Conservation (phyloP, 352 stramenopile genomes). For the Pythium pectinolyticum region DNA sequence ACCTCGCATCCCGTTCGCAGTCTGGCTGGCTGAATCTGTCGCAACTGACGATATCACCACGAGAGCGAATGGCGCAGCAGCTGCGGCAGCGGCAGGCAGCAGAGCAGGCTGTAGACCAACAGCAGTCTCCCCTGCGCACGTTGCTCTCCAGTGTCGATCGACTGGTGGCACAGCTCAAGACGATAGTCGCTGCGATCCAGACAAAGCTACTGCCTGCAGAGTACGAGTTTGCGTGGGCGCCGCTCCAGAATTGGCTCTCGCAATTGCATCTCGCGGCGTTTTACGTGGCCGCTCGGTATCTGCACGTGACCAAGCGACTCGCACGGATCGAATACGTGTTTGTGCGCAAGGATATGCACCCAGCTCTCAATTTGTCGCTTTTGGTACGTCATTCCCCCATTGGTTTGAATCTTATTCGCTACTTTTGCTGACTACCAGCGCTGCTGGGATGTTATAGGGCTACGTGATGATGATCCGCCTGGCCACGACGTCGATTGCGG, state of each 20-base stretch:
- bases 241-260: slow-evolving; percentile 47
- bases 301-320: slow-evolving; percentile 69
- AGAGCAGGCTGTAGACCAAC: slow-evolving; percentile 10
- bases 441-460: slow-evolving; percentile 37
- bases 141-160: slow-evolving; percentile 38
- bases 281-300: slow-evolving; percentile 74
- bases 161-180: slow-evolving; percentile 47
- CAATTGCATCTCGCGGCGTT: slow-evolving; percentile 72
- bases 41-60: slow-evolving; percentile 61
- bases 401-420: background rate
- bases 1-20: slow-evolving; percentile 62
- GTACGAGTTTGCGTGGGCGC: slow-evolving; percentile 57
- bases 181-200: slow-evolving; percentile 38
- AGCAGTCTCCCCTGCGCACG: slow-evolving; percentile 22
- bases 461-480: slow-evolving; percentile 80
- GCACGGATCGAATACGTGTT: slow-evolving; percentile 78
- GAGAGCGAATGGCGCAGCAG: slow-evolving; percentile 81
- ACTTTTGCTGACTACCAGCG: background rate
- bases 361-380: slow-evolving; percentile 63
- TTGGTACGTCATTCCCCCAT: slow-evolving; percentile 62
- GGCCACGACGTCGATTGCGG: slow-evolving; percentile 43
- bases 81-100: slow-evolving; percentile 47
- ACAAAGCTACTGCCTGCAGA: slow-evolving; percentile 47
- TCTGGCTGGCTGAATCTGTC: slow-evolving; percentile 70
- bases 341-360: slow-evolving; percentile 60